Base-by-base conservation (phyloP, 306 rosid species). In the Cucumis hystrix region DNA sequence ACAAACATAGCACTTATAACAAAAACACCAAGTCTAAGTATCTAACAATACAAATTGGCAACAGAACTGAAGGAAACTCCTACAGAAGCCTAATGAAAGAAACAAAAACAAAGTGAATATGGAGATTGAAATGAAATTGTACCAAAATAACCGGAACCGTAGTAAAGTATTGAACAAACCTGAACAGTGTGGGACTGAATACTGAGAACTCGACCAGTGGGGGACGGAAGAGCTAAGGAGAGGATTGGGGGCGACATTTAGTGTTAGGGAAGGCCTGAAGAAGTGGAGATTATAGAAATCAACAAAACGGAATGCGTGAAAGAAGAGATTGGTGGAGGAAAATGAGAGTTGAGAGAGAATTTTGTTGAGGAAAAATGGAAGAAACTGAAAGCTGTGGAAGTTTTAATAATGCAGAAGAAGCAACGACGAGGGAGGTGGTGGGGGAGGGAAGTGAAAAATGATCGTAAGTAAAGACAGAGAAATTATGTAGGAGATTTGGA, bases 141-240 rank as follows among this genome's bases (percentile, higher is more conserved):
- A 2, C 16, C 43, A 30, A 72, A 52, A 1, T 8, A 49, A 7
- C 35, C 33, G 10, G 10, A 41, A 41, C 5, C 55, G 25, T n/a
- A 13, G 61, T 14, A 28, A 67, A 77, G 1, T 63, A 47, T n/a
- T 49, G 41, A 49, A 39, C 75, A 70, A 79, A 90, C 97, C 97
- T 88, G 93, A 72, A 91, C 91, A 35, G 96, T 91, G 77, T 91
- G 96, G 40, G 96, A 91, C 77, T 91, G 96, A 83, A 91, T 91
- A 63, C 96, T 91, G 71, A 91, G 93, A 75, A 91, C 88, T 81
- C 96, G 91, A 68, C 96, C 91, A 47, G 96, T 91, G 40, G 74
- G 89, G 9, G 96, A 86, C 17, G 93, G 96, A 76, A 91, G 84
- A 76, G 83, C 93, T 55, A 91, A 62, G 7, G 96, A 88, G 30